Conservation (phyloP, 2,329 filamentous ascomycete species). For the Calonectria crousiana region DNA sequence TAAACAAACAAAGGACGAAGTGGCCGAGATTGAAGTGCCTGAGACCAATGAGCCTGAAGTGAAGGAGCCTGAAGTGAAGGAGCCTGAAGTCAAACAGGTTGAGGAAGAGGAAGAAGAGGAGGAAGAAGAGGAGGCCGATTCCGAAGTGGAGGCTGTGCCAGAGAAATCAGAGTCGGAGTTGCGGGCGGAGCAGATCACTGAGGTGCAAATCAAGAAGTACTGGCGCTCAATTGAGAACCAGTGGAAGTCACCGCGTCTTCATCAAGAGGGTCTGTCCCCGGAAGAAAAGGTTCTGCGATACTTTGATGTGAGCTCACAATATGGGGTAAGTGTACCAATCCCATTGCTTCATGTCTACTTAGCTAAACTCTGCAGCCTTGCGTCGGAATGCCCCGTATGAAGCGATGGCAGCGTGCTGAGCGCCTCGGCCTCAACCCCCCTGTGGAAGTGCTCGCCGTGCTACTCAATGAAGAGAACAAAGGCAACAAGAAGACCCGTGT, state of each 20-base stretch:
- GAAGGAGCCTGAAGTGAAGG: constrained; percentile 29
- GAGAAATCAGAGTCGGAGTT: constrained; percentile 65
- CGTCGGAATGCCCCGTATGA: constrained; percentile 83
- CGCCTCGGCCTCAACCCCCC: constrained; percentile 87
- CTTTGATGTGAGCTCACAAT: constrained; percentile 93
- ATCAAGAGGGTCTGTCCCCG: constrained; percentile 78
- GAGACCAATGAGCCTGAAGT: too few species aligned
- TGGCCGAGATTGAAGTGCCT: constrained; percentile 27
- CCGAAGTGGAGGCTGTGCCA: constrained; percentile 41
- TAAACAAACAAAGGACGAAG: constrained; percentile 34
- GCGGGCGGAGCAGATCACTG: constrained; percentile 73
- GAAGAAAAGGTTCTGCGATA: constrained; percentile 90
- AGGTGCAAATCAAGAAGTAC: constrained; percentile 79
- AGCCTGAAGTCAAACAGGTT: constrained; percentile 32
- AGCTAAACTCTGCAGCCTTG: constrained; percentile 73
- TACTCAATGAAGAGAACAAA: constrained; percentile 77
- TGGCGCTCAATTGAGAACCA: constrained; percentile 80
- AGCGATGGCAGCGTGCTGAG: constrained; percentile 90
- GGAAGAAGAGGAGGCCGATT: constrained; percentile 40
- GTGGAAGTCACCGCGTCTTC: constrained; percentile 77
- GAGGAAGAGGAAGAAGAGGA: constrained; percentile 43
- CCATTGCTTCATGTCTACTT: not conserved
- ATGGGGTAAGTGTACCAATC: constrained; percentile 77
- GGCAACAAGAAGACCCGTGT: constrained; percentile 68
- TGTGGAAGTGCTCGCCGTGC: constrained; percentile 87